Base-by-base conservation (phyloP, 331 rosid genomes). In the Malus hybrid region DNA sequence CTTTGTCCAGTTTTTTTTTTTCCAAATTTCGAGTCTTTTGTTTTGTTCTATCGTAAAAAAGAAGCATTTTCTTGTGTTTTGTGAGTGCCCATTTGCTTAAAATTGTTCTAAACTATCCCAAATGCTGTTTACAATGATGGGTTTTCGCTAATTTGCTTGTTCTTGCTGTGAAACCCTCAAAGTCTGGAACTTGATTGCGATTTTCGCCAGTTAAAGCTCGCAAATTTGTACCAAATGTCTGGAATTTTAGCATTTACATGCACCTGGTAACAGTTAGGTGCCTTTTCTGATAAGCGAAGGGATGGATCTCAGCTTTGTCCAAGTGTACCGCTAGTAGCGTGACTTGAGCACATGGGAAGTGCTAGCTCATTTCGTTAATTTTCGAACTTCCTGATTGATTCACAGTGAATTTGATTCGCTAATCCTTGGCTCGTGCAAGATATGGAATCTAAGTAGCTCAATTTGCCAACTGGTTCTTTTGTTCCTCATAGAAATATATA, bases 121-220 rank as follows among this genome's bases (percentile, higher is more conserved):
- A 87, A 87, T 88, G 89, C 89, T 81, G 91, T 76, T 81, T 75
- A 33, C 74, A 73, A 80, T 44, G 0, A 88, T 86, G 95, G 82
- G 82, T 81, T 86, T 76, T 80, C 96, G 92, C 84, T 91, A 87
- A 65, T 80, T 82, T 72, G 76, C 71, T 33, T 61, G 32, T 59
- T 76, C 69, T 76, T 80, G 69, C 78, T 76, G 76, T 82, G 66
- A 79, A 70, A 76, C 36, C 80, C 70, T 74, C 71, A 44, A 67
- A 67, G 59, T 76, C 79, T 74, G 66, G 54, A 81, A 74, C 68
- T 75, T 48, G 36, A 52, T 63, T 74, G 61, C 77, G 65, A 72
- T 77, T 78, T 76, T 70, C 78, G 15, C 73, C 72, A 31, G 63
- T 64, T 82, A 76, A 67, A 61, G 86, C 78, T 12, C 55, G 78